Conservation (phyloP, 169 alveolate species). For the Eimeria falciformis region DNA sequence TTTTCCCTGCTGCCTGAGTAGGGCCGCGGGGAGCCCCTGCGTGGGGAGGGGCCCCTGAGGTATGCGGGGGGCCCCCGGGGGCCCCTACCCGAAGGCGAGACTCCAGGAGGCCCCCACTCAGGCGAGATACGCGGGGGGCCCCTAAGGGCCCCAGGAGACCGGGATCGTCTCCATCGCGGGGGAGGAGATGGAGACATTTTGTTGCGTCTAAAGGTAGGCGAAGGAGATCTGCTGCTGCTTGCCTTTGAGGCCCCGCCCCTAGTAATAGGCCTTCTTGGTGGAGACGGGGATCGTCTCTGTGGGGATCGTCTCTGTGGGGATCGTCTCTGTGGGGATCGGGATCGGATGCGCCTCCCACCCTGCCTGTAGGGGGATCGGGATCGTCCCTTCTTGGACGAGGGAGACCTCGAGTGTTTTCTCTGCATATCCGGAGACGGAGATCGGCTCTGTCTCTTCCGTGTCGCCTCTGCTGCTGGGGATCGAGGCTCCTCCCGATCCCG, state of each 20-base stretch:
- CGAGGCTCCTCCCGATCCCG: constrained; percentile 36
- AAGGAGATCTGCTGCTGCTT: constrained; percentile 42
- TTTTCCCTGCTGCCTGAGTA: constrained; percentile 27
- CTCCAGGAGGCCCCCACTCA: constrained; percentile 46
- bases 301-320: constrained; percentile 6
- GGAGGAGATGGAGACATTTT: constrained; percentile 4
- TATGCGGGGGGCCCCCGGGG: constrained; percentile 32
- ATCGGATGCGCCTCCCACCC: no score
- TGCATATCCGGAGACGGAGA: neutral
- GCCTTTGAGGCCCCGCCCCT: constrained; percentile 34
- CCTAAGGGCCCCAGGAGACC: constrained; percentile 32
- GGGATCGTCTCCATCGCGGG: constrained; percentile 28
- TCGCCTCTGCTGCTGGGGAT: neutral
- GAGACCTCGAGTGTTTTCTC: neutral
- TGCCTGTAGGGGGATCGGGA: constrained; percentile 39
- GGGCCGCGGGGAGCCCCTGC: constrained; percentile 6
- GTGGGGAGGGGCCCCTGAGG: constrained; percentile 49
- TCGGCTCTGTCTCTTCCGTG: constrained; percentile 14
- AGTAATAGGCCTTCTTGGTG: neutral
- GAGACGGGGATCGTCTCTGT: neutral
- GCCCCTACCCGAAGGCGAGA: constrained; percentile 8
- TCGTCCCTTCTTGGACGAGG: constrained; percentile 18
- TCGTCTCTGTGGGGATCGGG: no score
- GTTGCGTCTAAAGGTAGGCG: constrained; percentile 26
- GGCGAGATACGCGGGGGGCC: constrained; percentile 16